phyloP scores from a whole-genome alignment of 257 asterid genomes.

The Prunella vulgaris region DNA sequence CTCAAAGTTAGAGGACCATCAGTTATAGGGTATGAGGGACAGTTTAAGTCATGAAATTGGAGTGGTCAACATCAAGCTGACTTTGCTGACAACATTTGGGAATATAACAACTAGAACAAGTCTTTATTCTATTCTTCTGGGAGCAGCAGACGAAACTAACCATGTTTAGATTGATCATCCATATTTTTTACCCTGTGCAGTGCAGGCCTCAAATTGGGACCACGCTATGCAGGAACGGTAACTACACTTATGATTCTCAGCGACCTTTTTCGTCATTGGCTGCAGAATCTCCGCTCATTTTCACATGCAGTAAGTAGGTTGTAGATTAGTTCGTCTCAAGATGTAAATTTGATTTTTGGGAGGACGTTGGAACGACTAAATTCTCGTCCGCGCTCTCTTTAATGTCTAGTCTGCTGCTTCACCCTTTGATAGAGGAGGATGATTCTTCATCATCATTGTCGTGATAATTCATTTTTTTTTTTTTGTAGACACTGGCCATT shows the following conservation, averaged over 20 bases:
- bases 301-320: constrained; percentile 35
- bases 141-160: constrained; percentile 50
- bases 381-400: constrained; percentile 29
- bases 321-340: constrained; percentile 29
- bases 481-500: constrained; percentile 39
- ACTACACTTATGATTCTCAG: constrained; percentile 48
- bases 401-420: constrained; percentile 49
- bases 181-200: constrained; percentile 49
- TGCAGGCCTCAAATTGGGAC: constrained; percentile 57
- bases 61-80: constrained; percentile 35
- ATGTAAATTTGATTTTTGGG: constrained; percentile 58
- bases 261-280: constrained; percentile 55
- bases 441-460: constrained; percentile 3
- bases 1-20: constrained; percentile 80
- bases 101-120: constrained; percentile 56
- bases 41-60: constrained; percentile 24
- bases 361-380: constrained; percentile 24
- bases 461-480: constrained; percentile 28
- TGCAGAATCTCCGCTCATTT: constrained; percentile 44
- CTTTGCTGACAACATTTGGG: constrained; percentile 47
- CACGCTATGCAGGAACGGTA: constrained; percentile 35
- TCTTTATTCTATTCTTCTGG: constrained; percentile 33
- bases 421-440: constrained; percentile 19
- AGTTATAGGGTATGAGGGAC: constrained; percentile 36
- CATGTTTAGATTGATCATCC: constrained; percentile 36